These are phyloP conservation scores for Solanum pinnatisectum DNA, from an alignment of 257 asterid genomes.

Conservation along the genomic window DNA sequence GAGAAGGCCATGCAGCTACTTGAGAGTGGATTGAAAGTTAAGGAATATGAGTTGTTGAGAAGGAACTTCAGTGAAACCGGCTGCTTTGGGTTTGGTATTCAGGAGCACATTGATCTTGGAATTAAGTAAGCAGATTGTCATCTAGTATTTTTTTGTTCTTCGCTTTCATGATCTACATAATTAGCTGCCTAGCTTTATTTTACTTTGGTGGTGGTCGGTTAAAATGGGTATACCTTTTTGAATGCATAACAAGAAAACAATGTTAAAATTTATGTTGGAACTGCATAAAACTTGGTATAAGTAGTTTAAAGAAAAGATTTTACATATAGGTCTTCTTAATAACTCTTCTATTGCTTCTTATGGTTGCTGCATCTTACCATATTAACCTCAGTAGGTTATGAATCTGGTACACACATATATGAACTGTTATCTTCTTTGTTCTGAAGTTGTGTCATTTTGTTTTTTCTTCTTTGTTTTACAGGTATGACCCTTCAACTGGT, in stretches of 20 bases:
- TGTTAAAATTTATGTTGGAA: neutral
- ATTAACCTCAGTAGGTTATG: neutral
- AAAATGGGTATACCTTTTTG: neutral
- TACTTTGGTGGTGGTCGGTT: neutral
- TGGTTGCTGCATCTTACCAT: neutral
- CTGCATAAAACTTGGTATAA: neutral
- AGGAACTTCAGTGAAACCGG: conserved; percentile 72
- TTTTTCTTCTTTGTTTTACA: neutral
- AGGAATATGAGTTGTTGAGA: conserved; percentile 54
- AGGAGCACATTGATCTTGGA: conserved; percentile 83
- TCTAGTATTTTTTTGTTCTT: neutral
- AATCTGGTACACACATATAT: neutral
- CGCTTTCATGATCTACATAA: neutral
- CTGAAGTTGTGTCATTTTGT: neutral
- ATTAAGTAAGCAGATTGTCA: conserved; percentile 42
- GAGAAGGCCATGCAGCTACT: conserved; percentile 65
- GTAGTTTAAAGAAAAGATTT: neutral
- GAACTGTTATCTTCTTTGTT: neutral
- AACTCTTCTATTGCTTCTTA: neutral
- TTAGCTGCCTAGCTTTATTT: neutral
- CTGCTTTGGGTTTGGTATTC: conserved; percentile 76
- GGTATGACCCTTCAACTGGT: conserved; percentile 81
- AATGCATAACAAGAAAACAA: neutral
- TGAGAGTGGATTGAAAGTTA: conserved; percentile 62
- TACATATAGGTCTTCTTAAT: neutral